Evolutionary conservation across 768 basidiomycete genomes (phyloP).

Genomic region (Tephrocybe sp.): DNA sequence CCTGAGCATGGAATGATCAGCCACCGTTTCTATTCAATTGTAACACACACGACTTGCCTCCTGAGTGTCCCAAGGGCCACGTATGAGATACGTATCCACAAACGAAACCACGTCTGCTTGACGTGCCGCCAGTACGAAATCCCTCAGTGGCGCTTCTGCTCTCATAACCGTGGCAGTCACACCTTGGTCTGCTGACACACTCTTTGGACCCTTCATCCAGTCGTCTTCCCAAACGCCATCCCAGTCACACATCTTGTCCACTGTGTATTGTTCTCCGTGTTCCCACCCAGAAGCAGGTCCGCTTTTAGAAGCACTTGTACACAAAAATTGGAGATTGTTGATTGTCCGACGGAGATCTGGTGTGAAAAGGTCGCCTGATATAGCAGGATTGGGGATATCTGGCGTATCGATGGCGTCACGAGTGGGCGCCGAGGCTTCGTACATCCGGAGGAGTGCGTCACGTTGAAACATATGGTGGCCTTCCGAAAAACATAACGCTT

Average conservation of each 20-base stretch:
- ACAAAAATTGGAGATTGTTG: slow-evolving; percentile 58
- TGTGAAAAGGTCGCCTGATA: slow-evolving; percentile 21
- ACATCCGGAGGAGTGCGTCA: slow-evolving; percentile 43
- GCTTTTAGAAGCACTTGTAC: slow-evolving; percentile 24
- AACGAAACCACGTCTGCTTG: slow-evolving; percentile 52
- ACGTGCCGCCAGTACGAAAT: slow-evolving; percentile 11
- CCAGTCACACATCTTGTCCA: slow-evolving; percentile 16
- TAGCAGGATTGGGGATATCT: slow-evolving; percentile 23
- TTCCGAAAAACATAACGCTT: slow-evolving; percentile 58
- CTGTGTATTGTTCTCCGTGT: neutral
- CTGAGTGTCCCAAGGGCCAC: slow-evolving; percentile 29
- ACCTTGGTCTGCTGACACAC: slow-evolving; percentile 10
- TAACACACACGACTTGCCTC: slow-evolving; percentile 35
- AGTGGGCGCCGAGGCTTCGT: slow-evolving; percentile 32
- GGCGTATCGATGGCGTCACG: slow-evolving; percentile 33
- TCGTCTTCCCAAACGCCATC: neutral
- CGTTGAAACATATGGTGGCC: slow-evolving; percentile 43
- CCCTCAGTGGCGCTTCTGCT: slow-evolving; percentile 7
- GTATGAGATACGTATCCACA: slow-evolving; percentile 50
- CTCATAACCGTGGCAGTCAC: slow-evolving; percentile 7
- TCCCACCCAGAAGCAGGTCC: slow-evolving; percentile 10
- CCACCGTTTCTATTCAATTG: slow-evolving; percentile 7
- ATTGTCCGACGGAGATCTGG: slow-evolving; percentile 70
- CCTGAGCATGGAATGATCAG: slow-evolving; percentile 20
- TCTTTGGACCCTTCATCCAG: slow-evolving; percentile 1